Evolutionary conservation across 148 eudicot species (phyloP).

Genomic region (Nyssa sinensis): DNA sequence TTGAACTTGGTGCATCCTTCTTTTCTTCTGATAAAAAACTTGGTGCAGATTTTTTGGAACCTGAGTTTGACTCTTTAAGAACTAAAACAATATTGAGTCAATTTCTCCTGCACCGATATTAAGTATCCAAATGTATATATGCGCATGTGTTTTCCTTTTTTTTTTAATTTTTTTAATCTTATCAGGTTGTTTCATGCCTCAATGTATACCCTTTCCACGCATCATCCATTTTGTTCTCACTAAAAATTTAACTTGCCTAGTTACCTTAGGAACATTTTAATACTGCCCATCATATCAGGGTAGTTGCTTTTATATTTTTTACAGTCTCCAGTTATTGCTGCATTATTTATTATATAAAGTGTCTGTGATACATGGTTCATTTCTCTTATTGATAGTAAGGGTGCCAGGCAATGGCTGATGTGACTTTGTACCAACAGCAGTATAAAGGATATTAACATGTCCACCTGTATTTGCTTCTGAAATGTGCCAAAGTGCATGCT

Average conservation of each 20-base stretch:
- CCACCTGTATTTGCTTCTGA: neutral
- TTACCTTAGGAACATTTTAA: neutral
- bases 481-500: neutral
- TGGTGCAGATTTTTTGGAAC: neutral
- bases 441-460: too few relatives aligned
- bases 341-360: too few relatives aligned
- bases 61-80: neutral
- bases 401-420: neutral
- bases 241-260: neutral
- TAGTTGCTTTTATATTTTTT: neutral
- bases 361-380: neutral
- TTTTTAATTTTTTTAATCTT: neutral
- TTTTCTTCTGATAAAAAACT: neutral
- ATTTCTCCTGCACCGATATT: too few relatives aligned
- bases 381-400: too few relatives aligned
- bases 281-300: neutral
- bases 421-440: neutral
- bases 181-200: neutral
- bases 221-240: neutral
- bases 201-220: neutral
- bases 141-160: neutral
- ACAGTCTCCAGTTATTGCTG: neutral
- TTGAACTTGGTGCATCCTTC: slow-evolving; percentile 8
- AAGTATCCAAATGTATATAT: neutral
- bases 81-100: neutral